Percentiles rank a stretch among this genome's conserved stretches.
phyloP scores from a whole-genome alignment of 352 stramenopile genomes.

The Paralagenidium karlingii region DNA sequence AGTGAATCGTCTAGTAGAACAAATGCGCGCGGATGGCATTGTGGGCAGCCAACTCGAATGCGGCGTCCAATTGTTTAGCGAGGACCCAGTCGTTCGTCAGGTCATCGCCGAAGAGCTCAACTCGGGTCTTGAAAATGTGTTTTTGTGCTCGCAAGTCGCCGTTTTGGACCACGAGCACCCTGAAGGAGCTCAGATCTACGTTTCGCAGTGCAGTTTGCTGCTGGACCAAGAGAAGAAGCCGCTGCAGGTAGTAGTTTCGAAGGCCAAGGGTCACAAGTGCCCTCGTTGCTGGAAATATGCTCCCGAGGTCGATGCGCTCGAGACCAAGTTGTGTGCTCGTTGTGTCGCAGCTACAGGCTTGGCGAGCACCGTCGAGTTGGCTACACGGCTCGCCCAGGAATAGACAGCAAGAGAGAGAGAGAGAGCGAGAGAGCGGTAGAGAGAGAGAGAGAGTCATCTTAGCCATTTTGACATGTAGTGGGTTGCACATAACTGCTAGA shows the following conservation, averaged over 20 bases:
- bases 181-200: neutral
- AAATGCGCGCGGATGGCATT: conserved; percentile 32
- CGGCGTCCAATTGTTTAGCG: conserved; percentile 39
- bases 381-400: no score
- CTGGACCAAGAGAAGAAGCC: conserved; percentile 17
- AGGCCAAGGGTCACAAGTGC: conserved; percentile 66
- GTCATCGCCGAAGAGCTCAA: conserved; percentile 1
- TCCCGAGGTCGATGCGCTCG: no score
- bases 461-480: no score
- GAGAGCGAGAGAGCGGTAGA: no score
- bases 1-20: conserved; percentile 67
- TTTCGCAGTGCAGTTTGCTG: conserved; percentile 19
- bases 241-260: no score
- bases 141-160: conserved; percentile 52
- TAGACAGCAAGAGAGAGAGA: no score
- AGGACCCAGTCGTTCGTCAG: conserved; percentile 15
- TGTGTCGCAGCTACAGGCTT: no score
- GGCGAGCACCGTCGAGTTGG: no score
- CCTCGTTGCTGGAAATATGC: conserved; percentile 83
- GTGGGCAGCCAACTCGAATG: conserved; percentile 67
- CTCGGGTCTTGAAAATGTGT: conserved; percentile 37
- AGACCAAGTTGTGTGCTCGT: no score
- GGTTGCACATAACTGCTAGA: no score
- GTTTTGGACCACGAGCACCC: conserved; percentile 15
- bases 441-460: no score